Base-by-base conservation (phyloP, 2,329 filamentous ascomycete genomes). In the Aureobasidium melanogenum region DNA sequence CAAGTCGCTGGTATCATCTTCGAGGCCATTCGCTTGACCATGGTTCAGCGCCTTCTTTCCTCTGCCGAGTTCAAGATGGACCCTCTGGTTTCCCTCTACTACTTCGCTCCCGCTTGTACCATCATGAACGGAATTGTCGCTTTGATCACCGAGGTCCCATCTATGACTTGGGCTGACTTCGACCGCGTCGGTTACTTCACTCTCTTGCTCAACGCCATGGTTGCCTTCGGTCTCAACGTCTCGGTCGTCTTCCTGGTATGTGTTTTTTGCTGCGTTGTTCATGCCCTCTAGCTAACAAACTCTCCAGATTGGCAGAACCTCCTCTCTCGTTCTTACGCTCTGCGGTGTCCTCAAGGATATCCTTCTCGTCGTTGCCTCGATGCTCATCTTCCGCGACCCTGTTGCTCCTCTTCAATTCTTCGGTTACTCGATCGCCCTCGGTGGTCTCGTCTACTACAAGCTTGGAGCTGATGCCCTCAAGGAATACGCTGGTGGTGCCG, bases 11-110 rank as follows among this genome's bases (percentile, higher is more conserved):
- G 89, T 70, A 87, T 94, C 70, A 73, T 88, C 69, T 94, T 93
- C 71, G 90, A 94, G 77, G 89, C 89, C 61, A 83, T 90, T 66
- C 87, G 89, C 69, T 82, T 94, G 63, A 89, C 88, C 78, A 87
- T 94, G 86, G 88, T 94, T 58, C 87, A 93, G 79, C 86, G 87
- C 63, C 82, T 94, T 48, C 83, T 94, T 68, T 91, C 86, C 79
- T 89, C 87, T 44, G 82, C 87, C 55, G 89, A 93, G 76, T 93
- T 88, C 83, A 93, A 93, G 84, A 94, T 94, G 90, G 89, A 94
- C 73, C 89, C 89, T 19, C 80, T 94, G 24, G 89, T 94, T 60
- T 94, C 89, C 32, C 84, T 94, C 14, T 94, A 94, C 83, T 94
- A 94, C 81, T 94, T 92, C 69, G 90, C 90, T 2, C 89, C 89